phyloP scores from a whole-genome alignment of 495 filamentous ascomycete genomes.

The Immersiella caudata region DNA sequence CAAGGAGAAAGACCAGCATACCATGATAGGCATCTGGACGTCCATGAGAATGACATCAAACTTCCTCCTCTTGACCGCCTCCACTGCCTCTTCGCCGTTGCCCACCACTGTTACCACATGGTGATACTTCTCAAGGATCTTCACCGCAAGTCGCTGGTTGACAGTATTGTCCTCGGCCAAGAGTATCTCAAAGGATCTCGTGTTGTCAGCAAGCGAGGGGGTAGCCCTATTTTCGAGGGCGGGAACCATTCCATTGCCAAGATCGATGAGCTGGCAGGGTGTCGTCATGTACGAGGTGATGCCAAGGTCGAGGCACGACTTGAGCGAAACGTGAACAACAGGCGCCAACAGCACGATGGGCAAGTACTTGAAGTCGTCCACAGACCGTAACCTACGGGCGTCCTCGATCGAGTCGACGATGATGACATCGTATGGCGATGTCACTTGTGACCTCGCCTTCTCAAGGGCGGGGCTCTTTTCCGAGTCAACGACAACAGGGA shows the following conservation, averaged over 20 bases:
- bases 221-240: conserved; percentile 93
- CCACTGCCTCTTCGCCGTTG: conserved; percentile 90
- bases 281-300: conserved; percentile 99
- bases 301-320: conserved; percentile 91
- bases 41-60: conserved; percentile 99
- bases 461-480: conserved; percentile 55
- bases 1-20: conserved; percentile 42
- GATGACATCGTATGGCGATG: conserved; percentile 86
- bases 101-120: conserved; percentile 95
- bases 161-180: conserved; percentile 98
- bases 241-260: conserved; percentile 98
- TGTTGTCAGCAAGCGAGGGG: conserved; percentile 89
- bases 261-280: conserved; percentile 89
- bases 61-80: conserved; percentile 83
- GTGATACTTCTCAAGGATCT: conserved; percentile 97
- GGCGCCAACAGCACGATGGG: conserved; percentile 94
- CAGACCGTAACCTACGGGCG: conserved; percentile 77
- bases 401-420: conserved; percentile 94
- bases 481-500: conserved; percentile 78
- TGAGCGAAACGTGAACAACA: conserved; percentile 87
- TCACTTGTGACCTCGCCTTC: conserved; percentile 55
- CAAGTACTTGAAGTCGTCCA: conserved; percentile 97
- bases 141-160: conserved; percentile 94
- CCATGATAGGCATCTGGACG: conserved; percentile 99
- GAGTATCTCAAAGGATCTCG: conserved; percentile 92